phyloP scores from a whole-genome alignment of 164 flowering plant species.

The Dillenia suffruticosa region DNA sequence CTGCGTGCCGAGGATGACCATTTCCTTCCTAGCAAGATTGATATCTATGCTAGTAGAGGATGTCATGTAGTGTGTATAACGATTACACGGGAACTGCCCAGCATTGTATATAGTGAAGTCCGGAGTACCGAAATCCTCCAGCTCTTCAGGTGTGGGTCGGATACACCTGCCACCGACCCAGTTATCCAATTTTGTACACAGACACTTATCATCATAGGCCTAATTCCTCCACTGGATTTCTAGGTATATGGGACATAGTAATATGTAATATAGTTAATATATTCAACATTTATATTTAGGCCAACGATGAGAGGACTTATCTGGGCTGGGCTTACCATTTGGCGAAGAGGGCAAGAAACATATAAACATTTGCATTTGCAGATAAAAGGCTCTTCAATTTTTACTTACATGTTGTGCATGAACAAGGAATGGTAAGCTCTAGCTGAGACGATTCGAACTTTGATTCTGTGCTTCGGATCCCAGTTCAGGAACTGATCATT shows the following conservation, averaged over 20 bases:
- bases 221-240: not conserved
- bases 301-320: slow-evolving; percentile 41
- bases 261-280: not conserved
- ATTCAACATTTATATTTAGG: not conserved
- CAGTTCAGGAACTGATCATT: slow-evolving; percentile 97
- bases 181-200: slow-evolving; percentile 38
- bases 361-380: slow-evolving; percentile 4
- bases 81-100: slow-evolving; percentile 97
- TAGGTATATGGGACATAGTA: not conserved
- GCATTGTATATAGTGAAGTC: slow-evolving; percentile 99
- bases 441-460: slow-evolving; percentile 96
- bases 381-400: not conserved
- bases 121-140: slow-evolving; percentile 97
- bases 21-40: slow-evolving; percentile 88
- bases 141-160: slow-evolving; percentile 96
- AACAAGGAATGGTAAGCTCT: slow-evolving; percentile 97
- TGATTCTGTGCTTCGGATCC: slow-evolving; percentile 91
- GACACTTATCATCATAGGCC: not conserved
- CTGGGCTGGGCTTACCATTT: slow-evolving; percentile 20
- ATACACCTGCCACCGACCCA: slow-evolving; percentile 91
- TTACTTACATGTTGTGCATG: slow-evolving; percentile 99
- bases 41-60: slow-evolving; percentile 97
- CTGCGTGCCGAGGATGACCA: slow-evolving; percentile 99
- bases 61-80: slow-evolving; percentile 99
- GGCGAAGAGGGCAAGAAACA: slow-evolving; percentile 7